Base-by-base conservation (phyloP, 371 early-diverging fungal species). In the Lichtheimia hyalospora region DNA sequence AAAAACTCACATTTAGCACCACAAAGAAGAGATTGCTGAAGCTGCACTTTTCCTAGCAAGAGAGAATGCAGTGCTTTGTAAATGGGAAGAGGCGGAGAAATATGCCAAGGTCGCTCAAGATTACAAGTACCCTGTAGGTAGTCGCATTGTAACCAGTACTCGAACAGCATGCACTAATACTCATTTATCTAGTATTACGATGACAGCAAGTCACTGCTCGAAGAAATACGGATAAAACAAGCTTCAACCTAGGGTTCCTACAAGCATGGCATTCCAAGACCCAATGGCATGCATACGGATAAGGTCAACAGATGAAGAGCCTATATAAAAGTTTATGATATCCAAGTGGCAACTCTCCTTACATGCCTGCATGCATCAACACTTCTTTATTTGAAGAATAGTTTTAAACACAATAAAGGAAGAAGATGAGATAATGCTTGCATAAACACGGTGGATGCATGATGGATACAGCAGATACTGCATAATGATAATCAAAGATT, bases 11-110 rank as follows among this genome's bases (percentile, higher is more conserved):
- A n/a, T 58, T 43, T 59, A 83, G 78, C 64, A 60, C 6, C 61
- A 75, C 23, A 70, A 74, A 20, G 85, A 85, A 27, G 84, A 86
- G 56, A 64, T 77, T 16, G 82, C 83, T 2, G 82, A 86, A 12
- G 85, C 89, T 2, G 75, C 76, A 23, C 56, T 86, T 16, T 86
- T 73, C 51, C 57, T 91, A 60, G 89, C 90, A 1, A 46, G 71
- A 20, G 84, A 83, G 66, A 81, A 87, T 59, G 66, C 79, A n/a
- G 74, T 68, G 1, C 67, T 75, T n/a, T 76, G 75, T 0, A 66
- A 83, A 34, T 61, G 73, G 23, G 44, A 56, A 8, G 73, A 64
- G 13, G 89, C 89, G 2, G 61, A 69, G 16, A 63, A 68, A 13
- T 83, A 73, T 57, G 81, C 82, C 7, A 64, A 58, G 8, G 65